phyloP scores from a whole-genome alignment of 1,139 yeast genomes.

The Protomyces gravidus region DNA sequence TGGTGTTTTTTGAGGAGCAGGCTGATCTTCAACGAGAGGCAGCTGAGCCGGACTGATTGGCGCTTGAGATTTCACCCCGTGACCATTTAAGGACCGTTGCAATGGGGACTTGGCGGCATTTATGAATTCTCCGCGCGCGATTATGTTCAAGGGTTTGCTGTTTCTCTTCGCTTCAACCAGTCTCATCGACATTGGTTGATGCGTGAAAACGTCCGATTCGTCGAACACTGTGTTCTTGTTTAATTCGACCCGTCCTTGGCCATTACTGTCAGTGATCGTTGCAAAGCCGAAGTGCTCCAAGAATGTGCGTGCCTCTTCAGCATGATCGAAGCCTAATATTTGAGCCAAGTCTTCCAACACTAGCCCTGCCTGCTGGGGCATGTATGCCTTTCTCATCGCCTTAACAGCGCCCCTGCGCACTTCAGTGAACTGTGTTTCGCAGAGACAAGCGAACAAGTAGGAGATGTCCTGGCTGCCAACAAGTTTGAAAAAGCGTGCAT shows the following conservation, averaged over 20 bases:
- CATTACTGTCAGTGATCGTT: slow-evolving; percentile 12
- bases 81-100: no score
- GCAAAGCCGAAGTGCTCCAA: slow-evolving; percentile 29
- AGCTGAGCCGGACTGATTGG: background rate
- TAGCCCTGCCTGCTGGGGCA: slow-evolving; percentile 26
- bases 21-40: background rate
- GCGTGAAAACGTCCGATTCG: slow-evolving; percentile 3
- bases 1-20: background rate
- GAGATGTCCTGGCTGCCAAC: slow-evolving; percentile 56
- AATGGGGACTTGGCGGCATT: background rate
- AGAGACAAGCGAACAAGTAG: slow-evolving; percentile 63
- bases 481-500: slow-evolving; percentile 59
- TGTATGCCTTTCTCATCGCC: slow-evolving; percentile 45
- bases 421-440: slow-evolving; percentile 78
- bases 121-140: background rate
- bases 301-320: slow-evolving; percentile 19
- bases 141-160: slow-evolving; percentile 7
- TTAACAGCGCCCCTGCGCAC: slow-evolving; percentile 71
- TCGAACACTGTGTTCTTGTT: slow-evolving; percentile 27
- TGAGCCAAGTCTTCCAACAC: slow-evolving; percentile 21
- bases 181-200: background rate
- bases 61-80: background rate
- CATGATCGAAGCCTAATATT: slow-evolving; percentile 28
- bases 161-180: slow-evolving; percentile 8
- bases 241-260: slow-evolving; percentile 12